Percentiles rank a stretch among this genome's conserved stretches.
Conservation (phyloP, 2,329 filamentous ascomycete species). For the Trichoderma sp. region DNA sequence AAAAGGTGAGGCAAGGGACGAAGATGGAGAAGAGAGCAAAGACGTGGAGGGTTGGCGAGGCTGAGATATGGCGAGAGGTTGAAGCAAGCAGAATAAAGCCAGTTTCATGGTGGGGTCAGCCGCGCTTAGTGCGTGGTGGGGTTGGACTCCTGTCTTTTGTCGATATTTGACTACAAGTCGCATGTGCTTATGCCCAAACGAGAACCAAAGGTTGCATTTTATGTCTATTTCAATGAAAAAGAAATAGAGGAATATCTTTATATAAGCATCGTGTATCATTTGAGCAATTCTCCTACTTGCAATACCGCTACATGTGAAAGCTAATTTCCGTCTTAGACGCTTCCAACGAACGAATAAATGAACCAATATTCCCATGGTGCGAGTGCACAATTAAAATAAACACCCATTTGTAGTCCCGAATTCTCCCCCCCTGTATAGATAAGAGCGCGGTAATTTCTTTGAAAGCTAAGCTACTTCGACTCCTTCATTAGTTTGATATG, state of each 20-base stretch:
- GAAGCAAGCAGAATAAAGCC: conserved; percentile 13
- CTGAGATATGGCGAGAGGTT: background rate
- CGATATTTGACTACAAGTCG: background rate
- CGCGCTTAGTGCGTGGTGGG: background rate
- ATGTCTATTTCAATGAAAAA: background rate
- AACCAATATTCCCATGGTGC: background rate
- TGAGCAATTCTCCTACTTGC: background rate
- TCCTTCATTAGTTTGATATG: background rate
- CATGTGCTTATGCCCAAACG: background rate
- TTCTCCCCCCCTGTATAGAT: background rate
- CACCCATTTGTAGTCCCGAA: background rate
- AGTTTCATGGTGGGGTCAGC: conserved; percentile 21
- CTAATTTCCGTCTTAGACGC: background rate
- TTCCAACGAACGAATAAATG: background rate
- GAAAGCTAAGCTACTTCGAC: background rate
- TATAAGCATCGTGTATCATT: background rate
- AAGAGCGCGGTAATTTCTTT: background rate
- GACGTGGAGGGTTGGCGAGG: background rate
- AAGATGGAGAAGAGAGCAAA: background rate
- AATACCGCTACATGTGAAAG: background rate
- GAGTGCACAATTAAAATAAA: background rate
- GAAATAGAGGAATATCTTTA: background rate
- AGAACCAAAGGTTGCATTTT: background rate
- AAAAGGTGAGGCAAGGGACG: background rate
- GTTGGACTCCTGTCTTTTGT: background rate